phyloP scores from a whole-genome alignment of 2,329 filamentous ascomycete genomes.

The Xylaria sp. region DNA sequence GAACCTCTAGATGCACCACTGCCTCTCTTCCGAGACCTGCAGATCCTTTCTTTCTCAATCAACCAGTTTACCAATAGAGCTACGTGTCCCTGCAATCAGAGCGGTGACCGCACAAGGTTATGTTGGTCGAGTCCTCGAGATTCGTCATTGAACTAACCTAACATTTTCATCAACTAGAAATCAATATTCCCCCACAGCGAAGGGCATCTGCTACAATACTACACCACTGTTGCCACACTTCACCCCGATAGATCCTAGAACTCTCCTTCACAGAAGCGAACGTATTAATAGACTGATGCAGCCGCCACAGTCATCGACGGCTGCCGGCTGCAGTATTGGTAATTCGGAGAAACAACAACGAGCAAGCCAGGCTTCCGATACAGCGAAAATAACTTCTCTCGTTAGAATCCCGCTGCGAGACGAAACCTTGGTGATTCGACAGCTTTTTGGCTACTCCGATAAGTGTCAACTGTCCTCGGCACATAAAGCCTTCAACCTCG shows the following conservation, averaged over 20 bases:
- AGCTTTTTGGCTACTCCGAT: slow-evolving; percentile 24
- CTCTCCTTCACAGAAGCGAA: slow-evolving; percentile 7
- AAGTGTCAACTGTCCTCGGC: not conserved
- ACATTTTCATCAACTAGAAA: no score
- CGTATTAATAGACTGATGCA: slow-evolving; percentile 3
- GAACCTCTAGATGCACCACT: not conserved
- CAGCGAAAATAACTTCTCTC: not conserved
- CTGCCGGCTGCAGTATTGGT: slow-evolving; percentile 3
- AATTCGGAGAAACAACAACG: slow-evolving; percentile 5
- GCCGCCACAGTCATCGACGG: not conserved
- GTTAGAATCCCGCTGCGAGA: slow-evolving; percentile 13
- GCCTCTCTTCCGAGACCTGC: not conserved
- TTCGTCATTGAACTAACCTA: no score
- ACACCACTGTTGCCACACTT: slow-evolving; percentile 6
- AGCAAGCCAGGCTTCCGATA: not conserved
- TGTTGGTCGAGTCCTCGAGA: no score
- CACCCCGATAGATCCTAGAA: not conserved
- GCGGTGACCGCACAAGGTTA: no score
- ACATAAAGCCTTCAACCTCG: slow-evolving; percentile 9
- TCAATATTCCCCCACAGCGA: no score
- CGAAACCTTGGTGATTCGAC: slow-evolving; percentile 19
- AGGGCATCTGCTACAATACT: no score
- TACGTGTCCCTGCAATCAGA: no score
- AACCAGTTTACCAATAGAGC: no score
- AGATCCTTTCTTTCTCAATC: no score